Conservation (phyloP, 805 yeast species). For the Suhomyces canberraensis region DNA sequence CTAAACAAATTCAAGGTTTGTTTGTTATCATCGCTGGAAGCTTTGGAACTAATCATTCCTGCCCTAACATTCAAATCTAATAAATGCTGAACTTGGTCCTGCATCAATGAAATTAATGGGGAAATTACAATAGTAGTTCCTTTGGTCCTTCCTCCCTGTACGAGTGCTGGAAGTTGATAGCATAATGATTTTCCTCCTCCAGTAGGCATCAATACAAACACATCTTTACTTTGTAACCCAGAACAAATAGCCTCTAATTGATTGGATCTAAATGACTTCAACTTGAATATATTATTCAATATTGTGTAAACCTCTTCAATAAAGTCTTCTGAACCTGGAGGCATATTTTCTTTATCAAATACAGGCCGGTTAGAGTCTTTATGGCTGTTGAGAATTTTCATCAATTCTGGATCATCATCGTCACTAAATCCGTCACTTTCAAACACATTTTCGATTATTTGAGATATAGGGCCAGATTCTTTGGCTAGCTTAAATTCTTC, state of each 20-base stretch:
- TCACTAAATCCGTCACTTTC: conserved; percentile 23
- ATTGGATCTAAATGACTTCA: conserved; percentile 69
- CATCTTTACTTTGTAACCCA: conserved; percentile 74
- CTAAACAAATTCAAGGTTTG: conserved; percentile 60
- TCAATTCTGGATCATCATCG: conserved; percentile 32
- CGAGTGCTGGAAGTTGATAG: conserved; percentile 90
- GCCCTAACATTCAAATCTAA: conserved; percentile 67
- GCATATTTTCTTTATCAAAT: conserved; percentile 14
- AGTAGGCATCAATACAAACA: conserved; percentile 95
- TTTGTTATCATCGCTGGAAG: conserved; percentile 58
- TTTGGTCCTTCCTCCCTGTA: conserved; percentile 64
- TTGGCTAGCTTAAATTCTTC: too few species aligned
- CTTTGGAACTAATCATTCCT: conserved; percentile 83
- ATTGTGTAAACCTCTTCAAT: conserved; percentile 62
- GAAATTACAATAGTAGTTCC: conserved; percentile 93
- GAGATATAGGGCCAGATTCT: neutral
- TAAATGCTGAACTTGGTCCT: conserved; percentile 89
- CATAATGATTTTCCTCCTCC: conserved; percentile 98
- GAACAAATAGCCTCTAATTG: conserved; percentile 86
- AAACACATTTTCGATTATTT: conserved; percentile 4
- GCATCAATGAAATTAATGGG: conserved; percentile 94
- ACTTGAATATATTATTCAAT: conserved; percentile 57
- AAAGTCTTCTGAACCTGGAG: conserved; percentile 48
- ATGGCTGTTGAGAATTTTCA: conserved; percentile 12
- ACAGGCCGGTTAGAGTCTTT: conserved; percentile 9